Conservation (phyloP, 345 rosid genomes). For the Reutealis trisperma region DNA sequence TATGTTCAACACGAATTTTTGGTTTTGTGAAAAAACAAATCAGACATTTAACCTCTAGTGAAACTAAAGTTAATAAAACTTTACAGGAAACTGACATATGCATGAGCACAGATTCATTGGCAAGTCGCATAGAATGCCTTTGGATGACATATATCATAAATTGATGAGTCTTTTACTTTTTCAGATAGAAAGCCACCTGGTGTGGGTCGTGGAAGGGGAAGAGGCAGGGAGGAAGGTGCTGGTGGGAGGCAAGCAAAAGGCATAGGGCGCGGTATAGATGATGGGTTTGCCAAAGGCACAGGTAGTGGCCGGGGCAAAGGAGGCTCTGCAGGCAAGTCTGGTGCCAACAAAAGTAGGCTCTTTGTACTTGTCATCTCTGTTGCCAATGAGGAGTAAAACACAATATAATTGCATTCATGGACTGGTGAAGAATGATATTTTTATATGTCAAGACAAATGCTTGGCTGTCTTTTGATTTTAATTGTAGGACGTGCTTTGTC, state of each 20-base stretch:
- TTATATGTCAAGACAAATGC: neutral
- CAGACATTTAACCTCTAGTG: neutral
- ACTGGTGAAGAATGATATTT: too few relatives aligned
- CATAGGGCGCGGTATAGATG: conserved; percentile 31
- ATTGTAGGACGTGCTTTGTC: neutral
- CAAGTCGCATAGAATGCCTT: neutral
- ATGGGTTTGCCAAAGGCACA: conserved; percentile 33
- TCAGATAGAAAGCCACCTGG: conserved; percentile 43
- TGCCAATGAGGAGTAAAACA: neutral
- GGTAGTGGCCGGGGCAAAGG: conserved; percentile 17
- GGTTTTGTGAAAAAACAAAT: neutral
- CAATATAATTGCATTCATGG: neutral
- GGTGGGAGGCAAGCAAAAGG: conserved; percentile 19
- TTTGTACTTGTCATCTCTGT: neutral
- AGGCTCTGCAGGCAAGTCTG: conserved; percentile 27
- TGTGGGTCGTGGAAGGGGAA: conserved; percentile 38
- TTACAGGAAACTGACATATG: neutral
- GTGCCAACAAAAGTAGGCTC: conserved; percentile 28
- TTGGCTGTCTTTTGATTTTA: conserved; percentile 1
- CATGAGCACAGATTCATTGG: neutral
- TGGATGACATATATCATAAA: neutral
- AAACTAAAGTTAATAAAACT: neutral
- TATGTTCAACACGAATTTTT: neutral
- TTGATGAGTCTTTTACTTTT: neutral
- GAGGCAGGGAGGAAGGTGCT: conserved; percentile 21